phyloP scores from a whole-genome alignment of 2,329 filamentous ascomycete genomes.

The Fusarium subglutinans region DNA sequence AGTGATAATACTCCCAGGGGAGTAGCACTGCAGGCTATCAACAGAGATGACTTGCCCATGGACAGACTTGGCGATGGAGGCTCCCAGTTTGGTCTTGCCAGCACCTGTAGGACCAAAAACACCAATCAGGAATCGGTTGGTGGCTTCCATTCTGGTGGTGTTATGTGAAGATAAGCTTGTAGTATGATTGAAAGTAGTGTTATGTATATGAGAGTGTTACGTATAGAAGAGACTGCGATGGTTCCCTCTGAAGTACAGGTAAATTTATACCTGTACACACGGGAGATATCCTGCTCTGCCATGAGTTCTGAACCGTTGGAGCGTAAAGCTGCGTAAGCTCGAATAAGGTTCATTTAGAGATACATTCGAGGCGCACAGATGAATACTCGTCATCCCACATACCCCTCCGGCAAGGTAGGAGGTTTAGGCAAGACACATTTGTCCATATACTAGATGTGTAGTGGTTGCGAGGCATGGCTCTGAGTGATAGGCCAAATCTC shows the following conservation, averaged over 20 bases:
- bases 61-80: neutral
- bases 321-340: neutral
- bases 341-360: rapidly evolving
- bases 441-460: too few species aligned
- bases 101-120: neutral
- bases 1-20: neutral
- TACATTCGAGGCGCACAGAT: neutral
- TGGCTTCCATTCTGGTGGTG: neutral
- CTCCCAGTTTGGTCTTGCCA: neutral
- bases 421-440: too few species aligned
- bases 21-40: neutral
- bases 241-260: neutral
- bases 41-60: neutral
- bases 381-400: neutral
- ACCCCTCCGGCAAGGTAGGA: too few species aligned
- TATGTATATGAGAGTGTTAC: neutral
- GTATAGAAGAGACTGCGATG: neutral
- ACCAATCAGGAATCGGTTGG: neutral
- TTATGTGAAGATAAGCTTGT: neutral
- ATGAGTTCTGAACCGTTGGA: neutral
- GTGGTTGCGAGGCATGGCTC: too few species aligned
- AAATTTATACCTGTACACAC: neutral
- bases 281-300: neutral
- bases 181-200: too few species aligned
- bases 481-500: too few species aligned